A percentile compares a stretch with the other conserved stretches of the same genome.
These are phyloP conservation scores for Cryptomeria japonica DNA, from an alignment of 75 land plant genomes.

Conservation along the genomic window DNA sequence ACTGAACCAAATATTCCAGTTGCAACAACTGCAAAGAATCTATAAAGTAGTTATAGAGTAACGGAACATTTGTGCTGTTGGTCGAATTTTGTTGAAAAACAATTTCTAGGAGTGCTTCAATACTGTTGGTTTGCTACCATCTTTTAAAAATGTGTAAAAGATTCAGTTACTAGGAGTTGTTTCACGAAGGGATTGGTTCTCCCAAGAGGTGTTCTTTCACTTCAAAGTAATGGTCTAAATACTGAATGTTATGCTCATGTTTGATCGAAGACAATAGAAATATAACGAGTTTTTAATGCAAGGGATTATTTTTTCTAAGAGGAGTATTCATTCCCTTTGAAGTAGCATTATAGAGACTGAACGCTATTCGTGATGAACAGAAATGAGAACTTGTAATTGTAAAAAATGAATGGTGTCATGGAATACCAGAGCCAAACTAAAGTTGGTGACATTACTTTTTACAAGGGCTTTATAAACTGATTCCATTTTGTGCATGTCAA, in stretches of 20 bases:
- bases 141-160: not conserved
- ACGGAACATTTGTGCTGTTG: not conserved
- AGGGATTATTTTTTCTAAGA: not conserved
- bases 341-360: not conserved
- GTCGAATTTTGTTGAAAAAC: not conserved
- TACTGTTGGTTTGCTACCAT: not conserved
- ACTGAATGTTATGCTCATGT: too few species aligned
- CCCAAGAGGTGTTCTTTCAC: too few species aligned
- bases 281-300: not conserved
- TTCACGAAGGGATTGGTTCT: too few species aligned
- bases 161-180: not conserved
- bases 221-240: too few species aligned
- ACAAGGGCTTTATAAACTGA: not conserved
- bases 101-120: not conserved
- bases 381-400: not conserved
- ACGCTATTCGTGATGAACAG: not conserved
- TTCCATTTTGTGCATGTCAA: not conserved
- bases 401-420: not conserved
- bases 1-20: conserved; percentile 45
- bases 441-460: not conserved
- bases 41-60: not conserved
- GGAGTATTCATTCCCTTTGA: not conserved
- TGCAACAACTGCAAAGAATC: conserved; percentile 10
- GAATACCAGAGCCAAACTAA: not conserved
- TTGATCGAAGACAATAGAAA: not conserved